Evolutionary conservation across 2,329 filamentous ascomycete genomes (phyloP).

Genomic region (Ceratocystis lukuohia): DNA sequence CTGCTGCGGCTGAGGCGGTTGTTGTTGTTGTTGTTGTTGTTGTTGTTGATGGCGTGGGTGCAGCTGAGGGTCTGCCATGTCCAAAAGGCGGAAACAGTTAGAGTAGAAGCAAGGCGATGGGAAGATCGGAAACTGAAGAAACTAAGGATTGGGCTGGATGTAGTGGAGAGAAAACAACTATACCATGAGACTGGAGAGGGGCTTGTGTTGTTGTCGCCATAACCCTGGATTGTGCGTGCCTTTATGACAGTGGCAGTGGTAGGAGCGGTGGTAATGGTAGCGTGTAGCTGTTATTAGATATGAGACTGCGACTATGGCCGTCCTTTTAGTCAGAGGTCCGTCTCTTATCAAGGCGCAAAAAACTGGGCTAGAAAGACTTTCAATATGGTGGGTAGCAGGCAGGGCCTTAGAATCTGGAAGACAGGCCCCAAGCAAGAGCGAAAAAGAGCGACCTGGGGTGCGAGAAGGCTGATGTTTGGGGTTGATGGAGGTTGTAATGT

Average conservation of each 20-base stretch:
- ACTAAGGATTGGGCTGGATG: neutral
- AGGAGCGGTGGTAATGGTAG: neutral
- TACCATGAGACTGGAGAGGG: slow-evolving; percentile 22
- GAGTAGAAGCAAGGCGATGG: neutral
- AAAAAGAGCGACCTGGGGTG: neutral
- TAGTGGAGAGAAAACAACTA: slow-evolving; percentile 5
- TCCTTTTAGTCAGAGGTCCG: neutral
- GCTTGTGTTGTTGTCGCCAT: slow-evolving; percentile 23
- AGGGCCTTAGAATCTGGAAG: too few species aligned
- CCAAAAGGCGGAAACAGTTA: neutral
- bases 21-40: slow-evolving; percentile 2
- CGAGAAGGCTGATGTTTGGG: neutral
- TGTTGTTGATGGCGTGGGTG: neutral
- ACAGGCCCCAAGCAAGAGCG: neutral
- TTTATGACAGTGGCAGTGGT: neutral
- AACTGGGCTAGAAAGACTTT: neutral
- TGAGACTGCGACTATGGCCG: neutral
- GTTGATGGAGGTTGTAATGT: neutral
- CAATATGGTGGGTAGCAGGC: neutral
- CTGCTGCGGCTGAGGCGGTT: slow-evolving; percentile 5
- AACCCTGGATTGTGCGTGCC: slow-evolving; percentile 10
- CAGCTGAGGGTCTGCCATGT: slow-evolving; percentile 9
- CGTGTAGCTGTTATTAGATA: neutral
- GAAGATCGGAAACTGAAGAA: neutral
- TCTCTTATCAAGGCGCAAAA: slow-evolving; percentile 1